Conservation (phyloP, 2,329 filamentous ascomycete species). For the Pyricularia sp. region DNA sequence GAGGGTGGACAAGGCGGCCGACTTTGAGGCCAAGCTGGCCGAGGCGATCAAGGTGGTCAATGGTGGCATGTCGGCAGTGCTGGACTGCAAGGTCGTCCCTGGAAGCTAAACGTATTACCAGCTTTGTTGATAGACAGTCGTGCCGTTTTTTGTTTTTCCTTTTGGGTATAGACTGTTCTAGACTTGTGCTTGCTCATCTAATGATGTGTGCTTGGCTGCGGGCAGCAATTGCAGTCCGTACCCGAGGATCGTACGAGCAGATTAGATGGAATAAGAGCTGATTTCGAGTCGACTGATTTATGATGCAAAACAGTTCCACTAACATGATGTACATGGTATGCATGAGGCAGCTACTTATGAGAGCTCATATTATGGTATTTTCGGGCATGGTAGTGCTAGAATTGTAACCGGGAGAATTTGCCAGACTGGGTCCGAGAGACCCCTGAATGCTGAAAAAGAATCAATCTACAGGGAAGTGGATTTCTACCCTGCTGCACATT, state of each 20-base stretch:
- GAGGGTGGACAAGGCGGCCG: constrained; percentile 29
- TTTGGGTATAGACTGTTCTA: background rate
- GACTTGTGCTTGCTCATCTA: background rate
- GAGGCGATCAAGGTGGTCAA: constrained; percentile 38
- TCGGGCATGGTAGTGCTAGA: background rate
- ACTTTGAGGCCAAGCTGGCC: constrained; percentile 32
- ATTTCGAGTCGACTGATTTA: background rate
- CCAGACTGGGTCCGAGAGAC: too few relatives aligned
- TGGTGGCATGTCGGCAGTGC: constrained; percentile 35
- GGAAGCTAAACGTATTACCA: constrained; percentile 22
- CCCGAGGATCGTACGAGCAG: background rate
- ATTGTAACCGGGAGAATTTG: too few relatives aligned
- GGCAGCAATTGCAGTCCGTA: background rate
- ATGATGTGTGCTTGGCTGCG: background rate
- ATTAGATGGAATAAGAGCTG: background rate
- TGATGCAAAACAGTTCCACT: background rate
- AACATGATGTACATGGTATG: background rate
- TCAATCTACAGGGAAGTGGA: too few relatives aligned
- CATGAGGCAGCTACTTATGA: background rate
- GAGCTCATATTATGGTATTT: too few relatives aligned
- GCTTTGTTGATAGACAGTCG: background rate
- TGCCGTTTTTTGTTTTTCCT: background rate
- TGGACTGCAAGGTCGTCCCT: constrained; percentile 37
- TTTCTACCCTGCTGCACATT: background rate
- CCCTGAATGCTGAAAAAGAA: too few relatives aligned